Percentiles rank a stretch among this genome's conserved stretches.
phyloP scores from a whole-genome alignment of 768 basidiomycete genomes.

The Russula brevipes region DNA sequence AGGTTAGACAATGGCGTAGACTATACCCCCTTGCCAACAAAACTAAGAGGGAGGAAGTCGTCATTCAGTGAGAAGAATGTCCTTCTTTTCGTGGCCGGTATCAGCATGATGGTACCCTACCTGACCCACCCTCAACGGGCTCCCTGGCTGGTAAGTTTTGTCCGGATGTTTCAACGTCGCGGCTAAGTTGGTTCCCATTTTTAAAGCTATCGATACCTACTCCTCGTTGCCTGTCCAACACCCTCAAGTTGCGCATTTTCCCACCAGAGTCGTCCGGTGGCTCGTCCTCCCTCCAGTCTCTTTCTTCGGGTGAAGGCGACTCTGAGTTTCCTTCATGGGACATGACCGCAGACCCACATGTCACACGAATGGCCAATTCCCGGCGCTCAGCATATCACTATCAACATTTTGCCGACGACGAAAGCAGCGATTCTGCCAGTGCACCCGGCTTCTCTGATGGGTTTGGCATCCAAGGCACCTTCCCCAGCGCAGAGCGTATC shows the following conservation, averaged over 20 bases:
- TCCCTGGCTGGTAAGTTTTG: conserved; percentile 60
- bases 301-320: conserved; percentile 66
- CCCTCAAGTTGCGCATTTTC: conserved; percentile 68
- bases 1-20: conserved; percentile 18
- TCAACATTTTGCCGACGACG: conserved; percentile 73
- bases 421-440: conserved; percentile 68
- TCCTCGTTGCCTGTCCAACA: conserved; percentile 73
- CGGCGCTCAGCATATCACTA: conserved; percentile 54
- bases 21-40: conserved; percentile 20
- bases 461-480: conserved; percentile 68
- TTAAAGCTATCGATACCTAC: conserved; percentile 67
- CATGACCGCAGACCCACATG: conserved; percentile 69
- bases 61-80: conserved; percentile 57
- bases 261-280: conserved; percentile 46
- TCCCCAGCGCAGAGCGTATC: conserved; percentile 70
- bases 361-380: conserved; percentile 48
- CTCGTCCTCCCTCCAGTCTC: conserved; percentile 67
- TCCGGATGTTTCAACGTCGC: background rate
- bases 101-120: conserved; percentile 72
- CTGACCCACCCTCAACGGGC: conserved; percentile 60
- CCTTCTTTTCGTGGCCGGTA: conserved; percentile 74
- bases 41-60: conserved; percentile 36
- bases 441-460: conserved; percentile 52
- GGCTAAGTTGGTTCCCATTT: conserved; percentile 2
- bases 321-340: conserved; percentile 62